phyloP scores from a whole-genome alignment of 257 asterid species.

The Solanum piurae region DNA sequence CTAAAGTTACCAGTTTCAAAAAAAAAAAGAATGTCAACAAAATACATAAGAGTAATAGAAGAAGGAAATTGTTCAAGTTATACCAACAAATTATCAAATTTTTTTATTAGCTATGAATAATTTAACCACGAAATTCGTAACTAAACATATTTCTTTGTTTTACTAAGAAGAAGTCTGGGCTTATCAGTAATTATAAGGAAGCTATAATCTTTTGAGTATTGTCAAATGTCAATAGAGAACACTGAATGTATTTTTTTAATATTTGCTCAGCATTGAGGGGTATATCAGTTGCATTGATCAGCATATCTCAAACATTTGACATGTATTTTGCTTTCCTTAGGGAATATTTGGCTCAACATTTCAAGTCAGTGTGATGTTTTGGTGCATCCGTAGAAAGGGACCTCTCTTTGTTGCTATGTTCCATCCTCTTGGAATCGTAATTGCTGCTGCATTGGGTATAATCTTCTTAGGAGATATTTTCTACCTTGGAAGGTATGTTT shows the following conservation, averaged over 20 bases:
- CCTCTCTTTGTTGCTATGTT: constrained; percentile 84
- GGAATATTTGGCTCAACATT: constrained; percentile 82
- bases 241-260: background rate
- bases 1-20: no score
- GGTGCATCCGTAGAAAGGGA: constrained; percentile 73
- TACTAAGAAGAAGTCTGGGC: background rate
- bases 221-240: background rate
- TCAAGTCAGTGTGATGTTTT: constrained; percentile 56
- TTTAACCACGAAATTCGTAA: background rate
- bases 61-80: constrained; percentile 19
- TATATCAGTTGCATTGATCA: background rate
- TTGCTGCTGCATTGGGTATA: constrained; percentile 52
- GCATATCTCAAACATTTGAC: background rate
- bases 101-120: background rate
- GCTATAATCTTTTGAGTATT: background rate
- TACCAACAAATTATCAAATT: background rate
- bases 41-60: constrained; percentile 26
- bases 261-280: background rate
- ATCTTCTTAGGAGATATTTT: constrained; percentile 49
- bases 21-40: constrained; percentile 20
- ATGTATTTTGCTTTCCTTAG: constrained; percentile 12
- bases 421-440: constrained; percentile 69
- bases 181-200: background rate
- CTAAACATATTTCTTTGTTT: background rate
- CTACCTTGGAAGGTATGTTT: constrained; percentile 64